Evolutionary conservation across 2,329 filamentous ascomycete species (phyloP).

Genomic region (Juglanconis juglandina): DNA sequence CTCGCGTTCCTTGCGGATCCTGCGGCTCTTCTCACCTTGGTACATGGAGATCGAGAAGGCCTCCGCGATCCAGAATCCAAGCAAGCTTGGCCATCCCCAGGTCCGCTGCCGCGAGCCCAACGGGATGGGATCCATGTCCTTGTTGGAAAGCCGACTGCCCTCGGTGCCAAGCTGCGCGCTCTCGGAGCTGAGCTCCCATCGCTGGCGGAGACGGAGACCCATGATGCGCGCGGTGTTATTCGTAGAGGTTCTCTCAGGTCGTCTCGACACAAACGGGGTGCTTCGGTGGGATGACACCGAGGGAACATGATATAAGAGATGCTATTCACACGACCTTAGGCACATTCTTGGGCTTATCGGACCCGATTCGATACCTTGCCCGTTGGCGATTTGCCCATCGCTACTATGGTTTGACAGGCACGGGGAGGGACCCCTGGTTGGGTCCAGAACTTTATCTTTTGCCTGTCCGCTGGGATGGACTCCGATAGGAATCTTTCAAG

Average conservation of each 20-base stretch:
- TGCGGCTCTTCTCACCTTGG: not conserved
- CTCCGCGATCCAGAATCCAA: slow-evolving; percentile 10
- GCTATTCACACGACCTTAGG: not conserved
- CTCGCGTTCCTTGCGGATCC: not conserved
- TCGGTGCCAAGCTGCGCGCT: not conserved
- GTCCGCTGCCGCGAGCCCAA: slow-evolving; percentile 4
- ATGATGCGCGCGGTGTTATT: not conserved
- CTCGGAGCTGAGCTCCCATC: slow-evolving; percentile 4
- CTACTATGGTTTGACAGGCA: not conserved
- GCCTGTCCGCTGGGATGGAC: no score
- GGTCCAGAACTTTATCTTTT: no score
- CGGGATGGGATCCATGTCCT: slow-evolving; percentile 7
- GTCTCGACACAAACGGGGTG: not conserved
- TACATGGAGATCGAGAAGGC: slow-evolving; percentile 12
- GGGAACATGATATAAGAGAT: not conserved
- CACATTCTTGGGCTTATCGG: not conserved
- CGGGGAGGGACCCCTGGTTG: no score
- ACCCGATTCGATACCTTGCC: not conserved
- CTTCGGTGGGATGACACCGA: no score
- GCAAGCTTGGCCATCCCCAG: slow-evolving; percentile 8
- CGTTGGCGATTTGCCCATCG: not conserved
- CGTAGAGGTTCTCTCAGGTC: not conserved
- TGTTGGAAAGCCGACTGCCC: not conserved
- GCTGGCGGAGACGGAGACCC: slow-evolving; percentile 3
- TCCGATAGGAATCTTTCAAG: no score